These are phyloP conservation scores for Podospora sp. DNA, from an alignment of 495 filamentous ascomycete genomes.

Conservation along the genomic window DNA sequence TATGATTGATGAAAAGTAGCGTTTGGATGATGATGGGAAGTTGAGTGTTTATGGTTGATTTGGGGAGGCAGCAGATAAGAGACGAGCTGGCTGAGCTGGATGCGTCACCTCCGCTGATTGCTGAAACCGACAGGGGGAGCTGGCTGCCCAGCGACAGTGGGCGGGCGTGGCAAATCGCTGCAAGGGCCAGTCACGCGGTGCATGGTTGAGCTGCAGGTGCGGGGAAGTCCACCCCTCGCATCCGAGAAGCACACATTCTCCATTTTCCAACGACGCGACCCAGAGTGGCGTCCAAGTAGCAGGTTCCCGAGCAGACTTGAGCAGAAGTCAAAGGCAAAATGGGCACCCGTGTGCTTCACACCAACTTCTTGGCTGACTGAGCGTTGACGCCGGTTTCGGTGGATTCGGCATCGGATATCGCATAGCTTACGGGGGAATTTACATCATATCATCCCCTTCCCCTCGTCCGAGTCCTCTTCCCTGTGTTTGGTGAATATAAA, in stretches of 20 bases:
- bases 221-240: background rate
- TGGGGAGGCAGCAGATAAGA: background rate
- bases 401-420: background rate
- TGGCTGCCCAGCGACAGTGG: background rate
- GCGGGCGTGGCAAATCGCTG: background rate
- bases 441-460: background rate
- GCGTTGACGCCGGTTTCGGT: background rate
- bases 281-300: background rate
- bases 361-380: background rate
- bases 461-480: background rate
- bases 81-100: background rate
- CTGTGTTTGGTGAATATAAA: background rate
- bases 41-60: conserved; percentile 2
- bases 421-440: background rate
- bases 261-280: background rate
- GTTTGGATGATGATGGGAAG: conserved; percentile 16
- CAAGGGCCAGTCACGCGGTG: background rate
- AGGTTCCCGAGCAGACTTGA: background rate
- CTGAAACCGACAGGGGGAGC: background rate
- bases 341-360: background rate
- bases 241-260: background rate
- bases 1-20: background rate
- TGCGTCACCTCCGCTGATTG: background rate
- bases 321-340: background rate
- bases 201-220: background rate